Percentiles rank a stretch among this genome's conserved stretches.
Evolutionary conservation across 2,329 filamentous ascomycete genomes (phyloP).

Genomic region (Phyllachora maydis): DNA sequence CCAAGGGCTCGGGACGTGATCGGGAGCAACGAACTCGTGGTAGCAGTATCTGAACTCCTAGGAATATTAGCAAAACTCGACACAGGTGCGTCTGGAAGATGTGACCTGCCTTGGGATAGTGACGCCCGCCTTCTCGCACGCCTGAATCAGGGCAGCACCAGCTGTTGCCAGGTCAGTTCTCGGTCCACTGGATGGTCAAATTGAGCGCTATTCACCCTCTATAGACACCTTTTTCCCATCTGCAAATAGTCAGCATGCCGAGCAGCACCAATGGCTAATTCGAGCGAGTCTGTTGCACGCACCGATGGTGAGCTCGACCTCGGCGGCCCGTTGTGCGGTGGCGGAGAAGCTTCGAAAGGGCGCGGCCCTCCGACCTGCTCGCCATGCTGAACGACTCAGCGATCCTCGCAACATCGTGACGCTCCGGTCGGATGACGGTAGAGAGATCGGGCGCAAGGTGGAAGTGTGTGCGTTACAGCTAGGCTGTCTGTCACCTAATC

Average conservation of each 20-base stretch:
- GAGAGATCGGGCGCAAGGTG: no score
- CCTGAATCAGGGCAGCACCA: constrained; percentile 92
- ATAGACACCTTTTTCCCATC: constrained; percentile 98
- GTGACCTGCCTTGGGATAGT: constrained; percentile 64
- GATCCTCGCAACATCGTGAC: no score
- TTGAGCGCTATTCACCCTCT: constrained; percentile 22
- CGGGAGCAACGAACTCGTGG: constrained; percentile 53
- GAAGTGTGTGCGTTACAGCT: no score
- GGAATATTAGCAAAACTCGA: constrained; percentile 11
- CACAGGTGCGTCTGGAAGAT: constrained; percentile 1
- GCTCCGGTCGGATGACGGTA: no score
- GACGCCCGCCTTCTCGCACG: constrained; percentile 90
- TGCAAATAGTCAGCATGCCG: constrained; percentile 14
- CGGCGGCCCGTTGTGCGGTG: constrained; percentile 57
- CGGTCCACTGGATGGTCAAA: constrained; percentile 3
- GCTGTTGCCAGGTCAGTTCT: constrained; percentile 32
- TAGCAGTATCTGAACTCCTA: constrained; percentile 64
- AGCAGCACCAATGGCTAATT: constrained; percentile 8
- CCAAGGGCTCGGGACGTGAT: constrained; percentile 8
- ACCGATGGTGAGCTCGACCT: constrained; percentile 96
- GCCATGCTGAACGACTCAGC: constrained; percentile 49
- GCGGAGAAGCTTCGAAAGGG: constrained; percentile 80
- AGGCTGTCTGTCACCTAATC: no score
- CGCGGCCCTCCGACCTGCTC: constrained; percentile 46
- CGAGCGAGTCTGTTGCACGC: constrained; percentile 14